Base-by-base conservation (phyloP, 1,284 basidiomycete species). In the Ceratobasidium sp. region DNA sequence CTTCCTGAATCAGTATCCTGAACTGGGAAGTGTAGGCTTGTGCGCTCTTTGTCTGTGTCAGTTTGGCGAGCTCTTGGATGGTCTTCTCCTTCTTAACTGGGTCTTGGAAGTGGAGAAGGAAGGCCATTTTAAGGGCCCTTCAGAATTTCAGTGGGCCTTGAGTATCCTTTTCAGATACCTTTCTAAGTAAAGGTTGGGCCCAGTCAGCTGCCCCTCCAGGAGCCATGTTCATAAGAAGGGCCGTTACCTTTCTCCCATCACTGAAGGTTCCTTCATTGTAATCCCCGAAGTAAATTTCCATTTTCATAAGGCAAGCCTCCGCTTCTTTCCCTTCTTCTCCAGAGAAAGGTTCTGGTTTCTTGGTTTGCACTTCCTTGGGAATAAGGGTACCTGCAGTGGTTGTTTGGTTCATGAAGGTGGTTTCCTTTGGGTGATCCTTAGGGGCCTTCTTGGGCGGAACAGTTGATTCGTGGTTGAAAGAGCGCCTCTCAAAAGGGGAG, bases 241-340 rank as follows among this genome's bases (percentile, higher is more conserved):
- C 3, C 11, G 4, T 34, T 7, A 59, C 37, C n/a, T 22, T 59
- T 3, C 29, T 22, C 4, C 37, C 5, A 22, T 59, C 8, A 25
- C 17, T 34, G 57, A 59, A 59, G 57, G 46, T 54, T 40, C 65
- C 65, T 67, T 25, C n/a, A n/a, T n/a, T n/a, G n/a, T n/a, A n/a
- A n/a, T n/a, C n/a, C n/a, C n/a, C n/a, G n/a, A n/a, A n/a, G n/a
- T n/a, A n/a, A n/a, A n/a, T n/a, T n/a, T n/a, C n/a, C n/a, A n/a
- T n/a, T n/a, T n/a, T n/a, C n/a, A 44, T 34, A 7, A 67, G 11
- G 49, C 52, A 67, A 32, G 6, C 34, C 19, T 67, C 49, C 7
- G 49, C 65, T 32, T 51, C 51, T 29, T 34, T 67, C 9, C 65
- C 65, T n/a, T 22, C 34, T 25, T 67, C 40, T 9, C 65, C 65